Percentiles rank a stretch among this genome's conserved stretches.
phyloP scores from a whole-genome alignment of 345 rosid genomes.

The Lepidium sativum region DNA sequence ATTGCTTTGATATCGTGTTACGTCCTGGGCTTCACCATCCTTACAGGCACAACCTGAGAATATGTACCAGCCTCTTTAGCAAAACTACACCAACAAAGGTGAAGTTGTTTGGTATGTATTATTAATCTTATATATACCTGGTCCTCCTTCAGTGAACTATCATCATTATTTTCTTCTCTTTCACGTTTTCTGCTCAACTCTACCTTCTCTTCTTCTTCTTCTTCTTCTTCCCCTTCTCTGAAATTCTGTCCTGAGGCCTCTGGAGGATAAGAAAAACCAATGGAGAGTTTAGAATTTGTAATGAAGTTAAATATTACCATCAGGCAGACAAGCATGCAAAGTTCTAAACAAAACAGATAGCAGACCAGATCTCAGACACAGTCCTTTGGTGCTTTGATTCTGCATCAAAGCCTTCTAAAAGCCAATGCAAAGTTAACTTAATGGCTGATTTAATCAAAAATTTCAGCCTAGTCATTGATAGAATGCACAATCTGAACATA shows the following conservation, averaged over 20 bases:
- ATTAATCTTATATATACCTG: conserved; percentile 19
- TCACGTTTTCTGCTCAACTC: conserved; percentile 10
- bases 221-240: conserved; percentile 33
- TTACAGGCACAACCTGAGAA: conserved; percentile 26
- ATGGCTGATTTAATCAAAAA: background rate
- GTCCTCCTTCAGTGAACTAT: conserved; percentile 21
- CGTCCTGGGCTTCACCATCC: conserved; percentile 11
- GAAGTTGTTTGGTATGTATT: background rate
- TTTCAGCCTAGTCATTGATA: background rate
- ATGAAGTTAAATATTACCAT: background rate
- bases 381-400: background rate
- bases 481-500: background rate
- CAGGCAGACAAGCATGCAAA: background rate
- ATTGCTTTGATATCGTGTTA: background rate
- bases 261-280: conserved; percentile 18
- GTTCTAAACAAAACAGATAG: background rate
- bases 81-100: background rate
- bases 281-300: conserved; percentile 1
- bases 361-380: conserved; percentile 10
- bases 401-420: conserved; percentile 11
- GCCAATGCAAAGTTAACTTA: conserved; percentile 2
- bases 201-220: conserved; percentile 24
- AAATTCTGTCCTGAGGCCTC: conserved; percentile 81
- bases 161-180: conserved; percentile 16
- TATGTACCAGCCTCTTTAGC: conserved; percentile 8